Evolutionary conservation across 2,329 filamentous ascomycete genomes (phyloP).

Genomic region (Ophiostoma perfectum): DNA sequence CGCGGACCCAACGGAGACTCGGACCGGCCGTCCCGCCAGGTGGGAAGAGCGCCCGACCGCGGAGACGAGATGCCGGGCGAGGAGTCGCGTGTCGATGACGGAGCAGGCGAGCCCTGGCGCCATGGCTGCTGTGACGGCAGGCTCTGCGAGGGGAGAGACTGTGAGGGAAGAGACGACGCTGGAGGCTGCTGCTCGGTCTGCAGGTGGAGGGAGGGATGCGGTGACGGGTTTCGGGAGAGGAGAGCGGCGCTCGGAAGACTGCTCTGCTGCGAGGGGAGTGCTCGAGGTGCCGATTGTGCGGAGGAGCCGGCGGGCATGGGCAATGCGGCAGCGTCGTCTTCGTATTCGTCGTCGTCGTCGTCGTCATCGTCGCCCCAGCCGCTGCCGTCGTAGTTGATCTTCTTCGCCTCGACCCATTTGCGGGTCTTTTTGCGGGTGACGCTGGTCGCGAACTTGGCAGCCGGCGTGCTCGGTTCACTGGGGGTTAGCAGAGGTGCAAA

Average conservation of each 20-base stretch:
- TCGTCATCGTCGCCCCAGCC: constrained; percentile 78
- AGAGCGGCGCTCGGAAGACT: constrained; percentile 12
- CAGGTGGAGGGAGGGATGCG: constrained; percentile 27
- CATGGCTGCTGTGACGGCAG: constrained; percentile 14
- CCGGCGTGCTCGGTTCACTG: constrained; percentile 29
- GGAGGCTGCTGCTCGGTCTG: constrained; percentile 23
- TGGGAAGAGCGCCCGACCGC: constrained; percentile 28
- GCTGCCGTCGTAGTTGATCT: constrained; percentile 82
- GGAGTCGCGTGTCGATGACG: constrained; percentile 23
- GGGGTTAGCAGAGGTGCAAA: constrained; percentile 12
- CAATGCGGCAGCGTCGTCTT: background rate
- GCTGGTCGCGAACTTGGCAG: constrained; percentile 65
- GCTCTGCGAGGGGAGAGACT: constrained; percentile 6
- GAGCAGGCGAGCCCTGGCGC: constrained; percentile 22
- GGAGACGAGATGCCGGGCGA: constrained; percentile 14
- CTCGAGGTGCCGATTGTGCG: constrained; percentile 19
- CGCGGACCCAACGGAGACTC: constrained; percentile 37
- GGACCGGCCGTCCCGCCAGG: constrained; percentile 36
- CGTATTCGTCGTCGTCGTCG: constrained; percentile 52
- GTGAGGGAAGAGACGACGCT: constrained; percentile 21
- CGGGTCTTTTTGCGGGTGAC: constrained; percentile 84
- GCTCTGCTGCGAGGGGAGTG: constrained; percentile 16
- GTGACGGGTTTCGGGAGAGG: constrained; percentile 25
- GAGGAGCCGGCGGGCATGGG: background rate
- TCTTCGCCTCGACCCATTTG: constrained; percentile 91